Percentiles rank a stretch among this genome's conserved stretches.
Conservation (phyloP, 345 rosid species). For the Syzygium jambos region DNA sequence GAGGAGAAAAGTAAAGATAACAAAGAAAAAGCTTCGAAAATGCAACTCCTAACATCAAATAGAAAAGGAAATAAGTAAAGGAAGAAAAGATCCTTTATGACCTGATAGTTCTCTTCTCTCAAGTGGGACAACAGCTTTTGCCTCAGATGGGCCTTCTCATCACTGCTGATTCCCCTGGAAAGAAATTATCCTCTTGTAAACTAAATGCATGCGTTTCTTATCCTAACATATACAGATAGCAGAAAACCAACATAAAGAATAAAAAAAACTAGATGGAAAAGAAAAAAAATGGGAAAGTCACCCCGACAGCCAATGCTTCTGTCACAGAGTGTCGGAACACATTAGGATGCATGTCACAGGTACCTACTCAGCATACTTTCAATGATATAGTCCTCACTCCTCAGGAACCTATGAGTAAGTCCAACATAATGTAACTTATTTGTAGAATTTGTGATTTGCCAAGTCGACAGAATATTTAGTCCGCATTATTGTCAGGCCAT, state of each 20-base stretch:
- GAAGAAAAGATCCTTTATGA: conserved; percentile 4
- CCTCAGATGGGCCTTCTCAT: conserved; percentile 73
- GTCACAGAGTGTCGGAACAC: not conserved
- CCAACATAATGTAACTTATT: not conserved
- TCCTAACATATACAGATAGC: not conserved
- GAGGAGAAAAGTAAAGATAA: not conserved
- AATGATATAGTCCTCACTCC: not conserved
- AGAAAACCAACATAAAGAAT: not conserved
- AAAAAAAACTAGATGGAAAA: not conserved
- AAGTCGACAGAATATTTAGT: not conserved
- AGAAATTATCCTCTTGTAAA: not conserved
- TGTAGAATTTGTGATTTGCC: not conserved
- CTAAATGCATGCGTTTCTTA: not conserved
- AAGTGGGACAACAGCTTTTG: conserved; percentile 67
- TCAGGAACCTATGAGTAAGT: not conserved
- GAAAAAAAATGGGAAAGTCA: not conserved
- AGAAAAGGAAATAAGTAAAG: not conserved
- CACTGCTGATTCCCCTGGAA: conserved; percentile 76
- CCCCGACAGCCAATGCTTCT: not conserved
- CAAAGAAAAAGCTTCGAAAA: not conserved
- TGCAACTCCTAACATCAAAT: not conserved
- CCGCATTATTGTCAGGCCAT: not conserved
- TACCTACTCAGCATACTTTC: not conserved
- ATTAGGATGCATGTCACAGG: not conserved
- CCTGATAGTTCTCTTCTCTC: conserved; percentile 87